Evolutionary conservation across 2,329 filamentous ascomycete genomes (phyloP), one percentile per base, ranked within the genome.

Genomic region (Coniochaeta sp.): DNA sequence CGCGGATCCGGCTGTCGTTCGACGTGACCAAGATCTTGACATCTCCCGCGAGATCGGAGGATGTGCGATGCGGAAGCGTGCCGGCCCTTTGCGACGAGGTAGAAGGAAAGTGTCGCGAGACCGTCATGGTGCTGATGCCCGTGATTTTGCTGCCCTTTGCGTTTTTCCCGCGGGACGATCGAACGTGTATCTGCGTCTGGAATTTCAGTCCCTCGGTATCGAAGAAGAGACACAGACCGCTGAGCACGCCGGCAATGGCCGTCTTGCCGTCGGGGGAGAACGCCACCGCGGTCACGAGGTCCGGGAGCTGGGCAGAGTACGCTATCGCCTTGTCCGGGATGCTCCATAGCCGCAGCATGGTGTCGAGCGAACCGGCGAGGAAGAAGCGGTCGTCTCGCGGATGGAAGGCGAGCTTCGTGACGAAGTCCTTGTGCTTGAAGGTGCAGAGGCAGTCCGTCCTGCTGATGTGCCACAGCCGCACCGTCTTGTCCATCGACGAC

Each of bases 61-160:
- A 64, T 17, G 60, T 26, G 7, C 59, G 61, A 2, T 65, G 65
- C 5, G 55, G 32, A 9, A 52, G 55, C 17, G 26, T 36, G 32
- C 57, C 44, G 12, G 22, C 30, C 10, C 22, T 36, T 16, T 28
- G 28, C 19, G 10, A 6, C 4, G 34, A 57, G 4, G 55, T 42
- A 22, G 59, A 16, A 6, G 62, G 44, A 17, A 28, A 59, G 17
- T 60, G 38, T 2, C 80, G 78, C 4, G 86, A 85, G 56, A 85
- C 78, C 17, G 77, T 74, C 64, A 88, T 86, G 0, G 91, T 89
- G 68, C 93, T 87, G 58, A 99, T 96, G 7, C 92, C 93, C 0
- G 95, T 98, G 66, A 99, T 96, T 72, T 99, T 99, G 77, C 92
- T 96, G 6, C 93, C 93, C 72, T 96, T 97, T 4, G 93, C 89